These are phyloP conservation scores for Blepharisma stoltei DNA, from an alignment of 73 alveolate species.

Conservation along the genomic window DNA sequence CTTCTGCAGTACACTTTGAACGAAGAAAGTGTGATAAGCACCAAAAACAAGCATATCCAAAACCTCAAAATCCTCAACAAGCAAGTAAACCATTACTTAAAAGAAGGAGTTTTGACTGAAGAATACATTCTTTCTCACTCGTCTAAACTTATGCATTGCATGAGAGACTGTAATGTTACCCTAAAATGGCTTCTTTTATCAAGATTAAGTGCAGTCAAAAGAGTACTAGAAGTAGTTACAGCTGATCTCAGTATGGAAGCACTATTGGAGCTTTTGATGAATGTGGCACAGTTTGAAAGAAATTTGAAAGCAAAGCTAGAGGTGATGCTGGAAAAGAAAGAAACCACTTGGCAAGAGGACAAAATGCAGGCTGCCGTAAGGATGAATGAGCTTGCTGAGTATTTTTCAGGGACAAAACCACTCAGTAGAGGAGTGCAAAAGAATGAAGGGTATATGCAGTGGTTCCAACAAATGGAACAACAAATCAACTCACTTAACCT, in stretches of 20 bases:
- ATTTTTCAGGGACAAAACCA: constrained; percentile 66
- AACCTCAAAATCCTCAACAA: constrained; percentile 37
- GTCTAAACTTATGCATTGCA: no score
- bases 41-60: background rate
- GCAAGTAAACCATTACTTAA: constrained; percentile 24
- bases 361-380: constrained; percentile 40
- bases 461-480: no score
- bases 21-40: no score
- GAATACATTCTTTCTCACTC: constrained; percentile 89
- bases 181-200: no score
- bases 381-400: constrained; percentile 80
- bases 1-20: no score
- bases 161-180: no score
- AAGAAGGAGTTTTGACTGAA: constrained; percentile 92
- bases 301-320: background rate
- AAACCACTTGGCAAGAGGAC: constrained; percentile 42
- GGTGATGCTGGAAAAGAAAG: constrained; percentile 35
- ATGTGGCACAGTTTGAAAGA: no score
- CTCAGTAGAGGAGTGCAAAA: constrained; percentile 47
- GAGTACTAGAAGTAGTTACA: constrained; percentile 61
- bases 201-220: constrained; percentile 64
- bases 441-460: constrained; percentile 78
- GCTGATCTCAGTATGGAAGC: constrained; percentile 38
- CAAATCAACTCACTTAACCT: no score
- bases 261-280: no score